Percentiles rank a stretch among this genome's conserved stretches.
phyloP scores from a whole-genome alignment of 106 monocot genomes.

The Amphibolis antarctica region DNA sequence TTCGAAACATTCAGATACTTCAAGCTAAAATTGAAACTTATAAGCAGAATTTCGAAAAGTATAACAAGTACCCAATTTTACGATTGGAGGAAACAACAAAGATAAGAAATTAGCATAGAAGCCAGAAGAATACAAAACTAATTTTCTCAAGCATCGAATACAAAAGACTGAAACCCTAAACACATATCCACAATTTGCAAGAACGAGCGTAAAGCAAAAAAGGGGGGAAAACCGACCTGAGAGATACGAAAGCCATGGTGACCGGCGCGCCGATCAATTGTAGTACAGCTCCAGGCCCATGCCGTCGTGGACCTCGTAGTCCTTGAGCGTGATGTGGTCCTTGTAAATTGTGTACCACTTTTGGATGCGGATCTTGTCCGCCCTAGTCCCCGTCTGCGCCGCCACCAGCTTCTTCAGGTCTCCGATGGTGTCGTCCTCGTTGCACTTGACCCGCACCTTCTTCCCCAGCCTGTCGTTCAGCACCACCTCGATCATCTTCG shows the following conservation, averaged over 20 bases:
- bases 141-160: too few relatives aligned
- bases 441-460: slow-evolving; percentile 96
- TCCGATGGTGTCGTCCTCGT: slow-evolving; percentile 92
- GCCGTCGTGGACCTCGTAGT: slow-evolving; percentile 91
- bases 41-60: too few relatives aligned
- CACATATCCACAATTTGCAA: too few relatives aligned
- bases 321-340: slow-evolving; percentile 96
- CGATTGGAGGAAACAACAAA: too few relatives aligned
- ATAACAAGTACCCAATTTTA: too few relatives aligned
- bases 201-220: too few relatives aligned
- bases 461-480: slow-evolving; percentile 90
- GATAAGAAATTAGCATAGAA: too few relatives aligned
- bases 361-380: slow-evolving; percentile 90
- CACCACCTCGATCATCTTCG: slow-evolving; percentile 77
- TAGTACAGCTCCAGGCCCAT: slow-evolving; percentile 96
- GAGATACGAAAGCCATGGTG: neutral
- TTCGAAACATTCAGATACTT: too few relatives aligned
- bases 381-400: slow-evolving; percentile 84
- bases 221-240: too few relatives aligned
- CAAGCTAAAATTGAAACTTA: too few relatives aligned
- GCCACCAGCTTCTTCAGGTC: slow-evolving; percentile 96
- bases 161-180: too few relatives aligned
- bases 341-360: slow-evolving; percentile 98
- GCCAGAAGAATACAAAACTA: too few relatives aligned
- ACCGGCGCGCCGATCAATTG: slow-evolving; percentile 21